phyloP scores from a whole-genome alignment of 805 yeast genomes.

The Tetrapisispora nanseiensis region DNA sequence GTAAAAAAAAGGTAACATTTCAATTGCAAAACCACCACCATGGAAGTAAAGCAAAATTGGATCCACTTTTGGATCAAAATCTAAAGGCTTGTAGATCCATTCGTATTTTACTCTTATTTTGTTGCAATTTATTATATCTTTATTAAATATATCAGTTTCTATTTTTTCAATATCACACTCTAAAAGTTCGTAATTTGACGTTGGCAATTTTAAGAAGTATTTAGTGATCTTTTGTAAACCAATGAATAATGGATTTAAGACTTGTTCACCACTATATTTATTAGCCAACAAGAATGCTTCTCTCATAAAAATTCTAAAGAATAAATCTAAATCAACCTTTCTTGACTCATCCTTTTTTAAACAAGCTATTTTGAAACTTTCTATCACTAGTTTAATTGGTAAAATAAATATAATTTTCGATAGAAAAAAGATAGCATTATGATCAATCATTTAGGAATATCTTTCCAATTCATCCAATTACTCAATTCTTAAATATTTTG shows the following conservation, averaged over 20 bases:
- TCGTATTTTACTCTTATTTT: background rate
- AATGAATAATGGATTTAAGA: conserved; percentile 12
- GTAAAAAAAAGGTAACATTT: conserved; percentile 10
- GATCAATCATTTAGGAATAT: conserved; percentile 1
- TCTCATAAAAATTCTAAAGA: conserved; percentile 9
- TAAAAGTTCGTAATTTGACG: background rate
- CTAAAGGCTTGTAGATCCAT: conserved; percentile 10
- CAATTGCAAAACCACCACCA: conserved; percentile 23
- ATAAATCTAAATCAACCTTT: conserved; percentile 1
- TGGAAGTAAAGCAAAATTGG: conserved; percentile 16
- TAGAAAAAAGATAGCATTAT: conserved; percentile 4
- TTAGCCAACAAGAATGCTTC: conserved; percentile 11
- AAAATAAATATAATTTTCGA: conserved; percentile 6
- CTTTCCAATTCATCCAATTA: no score
- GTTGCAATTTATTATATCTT: background rate
- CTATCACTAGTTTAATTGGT: conserved; percentile 2
- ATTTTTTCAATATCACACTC: background rate
- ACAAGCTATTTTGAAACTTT: background rate
- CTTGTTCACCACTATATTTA: conserved; percentile 5
- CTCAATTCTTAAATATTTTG: no score
- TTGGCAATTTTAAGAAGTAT: background rate
- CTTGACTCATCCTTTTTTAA: background rate
- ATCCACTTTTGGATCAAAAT: conserved; percentile 12
- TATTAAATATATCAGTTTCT: background rate
- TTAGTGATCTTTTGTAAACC: background rate